phyloP scores from a whole-genome alignment of 2,329 filamentous ascomycete species.

The Pseudomassariella vexata region DNA sequence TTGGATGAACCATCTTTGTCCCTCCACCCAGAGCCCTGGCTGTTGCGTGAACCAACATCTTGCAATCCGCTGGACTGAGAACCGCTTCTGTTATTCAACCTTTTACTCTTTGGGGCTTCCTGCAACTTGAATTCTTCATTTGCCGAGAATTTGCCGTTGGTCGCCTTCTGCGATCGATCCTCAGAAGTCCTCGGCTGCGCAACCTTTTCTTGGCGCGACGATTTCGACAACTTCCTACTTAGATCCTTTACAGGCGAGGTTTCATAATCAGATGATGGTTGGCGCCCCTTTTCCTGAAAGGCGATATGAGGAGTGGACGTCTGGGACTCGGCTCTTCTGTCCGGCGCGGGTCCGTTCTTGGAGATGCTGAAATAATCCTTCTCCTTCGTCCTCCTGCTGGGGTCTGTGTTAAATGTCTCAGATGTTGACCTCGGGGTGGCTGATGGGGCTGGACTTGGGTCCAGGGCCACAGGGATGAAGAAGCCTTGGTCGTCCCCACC shows the following conservation, averaged over 20 bases:
- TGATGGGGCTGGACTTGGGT: slow-evolving; percentile 57
- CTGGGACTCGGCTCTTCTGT: slow-evolving; percentile 43
- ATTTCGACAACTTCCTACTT: slow-evolving; percentile 43
- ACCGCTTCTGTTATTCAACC: slow-evolving; percentile 35
- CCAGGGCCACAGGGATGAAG: slow-evolving; percentile 70
- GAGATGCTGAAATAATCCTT: slow-evolving; percentile 54
- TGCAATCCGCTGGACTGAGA: slow-evolving; percentile 35
- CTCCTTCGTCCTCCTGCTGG: slow-evolving; percentile 39
- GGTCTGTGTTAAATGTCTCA: slow-evolving; percentile 35
- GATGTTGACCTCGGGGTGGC: slow-evolving; percentile 49
- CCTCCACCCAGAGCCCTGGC: slow-evolving; percentile 29
- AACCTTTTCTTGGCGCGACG: slow-evolving; percentile 28
- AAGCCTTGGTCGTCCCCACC: slow-evolving; percentile 62
- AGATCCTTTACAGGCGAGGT: slow-evolving; percentile 46
- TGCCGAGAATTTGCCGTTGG: slow-evolving; percentile 29
- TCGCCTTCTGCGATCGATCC: slow-evolving; percentile 29
- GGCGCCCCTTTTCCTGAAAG: slow-evolving; percentile 77
- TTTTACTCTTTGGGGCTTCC: slow-evolving; percentile 67
- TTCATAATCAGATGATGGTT: slow-evolving; percentile 55
- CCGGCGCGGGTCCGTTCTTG: slow-evolving; percentile 32
- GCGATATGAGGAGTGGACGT: slow-evolving; percentile 79
- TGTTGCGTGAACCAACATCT: slow-evolving; percentile 31
- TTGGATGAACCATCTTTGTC: slow-evolving; percentile 25
- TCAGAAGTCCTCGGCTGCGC: slow-evolving; percentile 29
- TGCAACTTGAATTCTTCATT: slow-evolving; percentile 70